Conservation (phyloP, 768 basidiomycete species). For the Austroboletus eburneus region DNA sequence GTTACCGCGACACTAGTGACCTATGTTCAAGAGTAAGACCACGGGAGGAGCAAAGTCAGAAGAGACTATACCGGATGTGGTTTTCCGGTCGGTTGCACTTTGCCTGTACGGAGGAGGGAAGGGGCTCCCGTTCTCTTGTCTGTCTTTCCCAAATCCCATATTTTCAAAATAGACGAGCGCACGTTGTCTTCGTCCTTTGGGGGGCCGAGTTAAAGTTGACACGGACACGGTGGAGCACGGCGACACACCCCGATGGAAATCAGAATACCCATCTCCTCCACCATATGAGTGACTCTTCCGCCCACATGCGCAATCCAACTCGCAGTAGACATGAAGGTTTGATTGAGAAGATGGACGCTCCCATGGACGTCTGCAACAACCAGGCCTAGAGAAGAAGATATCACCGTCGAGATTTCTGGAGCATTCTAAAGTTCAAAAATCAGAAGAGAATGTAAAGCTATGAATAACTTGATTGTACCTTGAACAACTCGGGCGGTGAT, state of each 20-base stretch:
- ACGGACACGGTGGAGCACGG: neutral
- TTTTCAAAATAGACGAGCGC: constrained; percentile 69
- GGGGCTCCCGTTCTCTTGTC: constrained; percentile 66
- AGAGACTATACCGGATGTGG: constrained; percentile 64
- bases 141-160: constrained; percentile 79
- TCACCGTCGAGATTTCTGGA: constrained; percentile 68
- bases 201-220: constrained; percentile 10
- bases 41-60: neutral
- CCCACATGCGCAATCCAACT: constrained; percentile 80
- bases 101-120: constrained; percentile 65
- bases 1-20: constrained; percentile 81
- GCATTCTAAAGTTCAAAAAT: constrained; percentile 40
- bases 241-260: constrained; percentile 82
- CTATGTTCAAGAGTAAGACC: constrained; percentile 29
- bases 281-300: constrained; percentile 85
- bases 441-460: neutral
- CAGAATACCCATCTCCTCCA: constrained; percentile 73
- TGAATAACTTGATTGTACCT: constrained; percentile 38
- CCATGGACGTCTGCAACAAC: constrained; percentile 86
- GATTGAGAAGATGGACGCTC: constrained; percentile 69
- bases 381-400: constrained; percentile 59
- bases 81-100: constrained; percentile 69
- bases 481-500: constrained; percentile 73
- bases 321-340: constrained; percentile 62
- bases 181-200: constrained; percentile 70